Evolutionary conservation across 352 stramenopile genomes (phyloP), one percentile per base, ranked within the genome.

Genomic region (Pythium rishiriense): DNA sequence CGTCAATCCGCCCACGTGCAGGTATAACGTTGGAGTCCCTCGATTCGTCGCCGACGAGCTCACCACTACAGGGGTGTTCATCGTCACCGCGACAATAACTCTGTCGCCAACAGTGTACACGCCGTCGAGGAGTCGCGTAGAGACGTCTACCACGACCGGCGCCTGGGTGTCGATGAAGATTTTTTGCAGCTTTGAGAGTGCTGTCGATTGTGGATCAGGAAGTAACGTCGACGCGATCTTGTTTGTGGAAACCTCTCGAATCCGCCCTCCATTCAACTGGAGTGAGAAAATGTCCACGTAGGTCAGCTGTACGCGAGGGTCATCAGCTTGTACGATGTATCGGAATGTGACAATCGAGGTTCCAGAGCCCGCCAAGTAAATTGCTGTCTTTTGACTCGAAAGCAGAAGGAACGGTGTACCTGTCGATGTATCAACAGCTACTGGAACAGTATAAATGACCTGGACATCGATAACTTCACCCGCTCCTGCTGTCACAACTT

Each of bases 401-500:
- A 81, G 66, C 0, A 35, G 35, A 15, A 93, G n/a, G 1, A 61
- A 74, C 11, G 83, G 82, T 1, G 31, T 58, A 0, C 82, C 81
- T 25, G 41, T 57, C 1, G 70, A 64, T 0, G 62, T 50, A 14
- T 78, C 64, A 0, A 94, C 75, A 17, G 80, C 53, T 1, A 94
- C 83, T 1, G 49, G 66, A 5, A 58, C 72, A 17, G 71, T 88
- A 51, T 83, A 92, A 0, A 51, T 41, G 0, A 92, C 64, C 0
- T 70, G n/a, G 17, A 94, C 55, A n/a, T 83, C 64, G n/a, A 94
- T 68, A 12, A 76, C 63, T 46, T 94, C 82, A 2, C 85, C 85
- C 31, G 76, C 73, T 1, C 79, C 84, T 11, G 73, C 75, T 0
- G 62, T 85, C 9, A 60, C 81, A 43, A 86, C 76, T 69, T 85